Evolutionary conservation across 2,329 filamentous ascomycete genomes (phyloP).

Genomic region (Pyrenochaeta sp.): DNA sequence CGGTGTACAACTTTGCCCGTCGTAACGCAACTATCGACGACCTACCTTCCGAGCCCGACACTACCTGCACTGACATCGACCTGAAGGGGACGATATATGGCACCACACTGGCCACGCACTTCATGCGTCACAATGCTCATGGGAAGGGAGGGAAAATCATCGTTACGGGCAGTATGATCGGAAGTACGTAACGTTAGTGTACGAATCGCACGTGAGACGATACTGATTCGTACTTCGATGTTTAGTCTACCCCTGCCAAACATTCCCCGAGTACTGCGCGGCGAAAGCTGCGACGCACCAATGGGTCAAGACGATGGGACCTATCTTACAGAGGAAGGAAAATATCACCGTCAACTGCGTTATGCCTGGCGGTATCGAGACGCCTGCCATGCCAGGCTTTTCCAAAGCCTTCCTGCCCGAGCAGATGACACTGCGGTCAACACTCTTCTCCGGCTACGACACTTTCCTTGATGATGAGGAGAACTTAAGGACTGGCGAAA

Average conservation of each 20-base stretch:
- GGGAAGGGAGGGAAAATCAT: constrained; percentile 56
- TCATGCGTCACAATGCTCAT: constrained; percentile 60
- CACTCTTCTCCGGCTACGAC: constrained; percentile 56
- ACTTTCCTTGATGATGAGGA: constrained; percentile 54
- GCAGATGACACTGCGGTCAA: constrained; percentile 51
- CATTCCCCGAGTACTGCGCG: constrained; percentile 61
- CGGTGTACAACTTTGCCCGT: constrained; percentile 54
- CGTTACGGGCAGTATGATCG: constrained; percentile 55
- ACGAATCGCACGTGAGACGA: no score
- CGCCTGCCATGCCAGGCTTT: constrained; percentile 51
- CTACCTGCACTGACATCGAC: constrained; percentile 57
- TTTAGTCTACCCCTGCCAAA: constrained; percentile 52
- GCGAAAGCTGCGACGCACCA: constrained; percentile 57
- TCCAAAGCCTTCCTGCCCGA: constrained; percentile 30
- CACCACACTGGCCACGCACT: constrained; percentile 60
- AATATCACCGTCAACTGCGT: constrained; percentile 60
- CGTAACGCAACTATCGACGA: constrained; percentile 33
- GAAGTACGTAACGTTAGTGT: constrained; percentile 2
- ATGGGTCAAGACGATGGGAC: constrained; percentile 37
- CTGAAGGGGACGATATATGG: constrained; percentile 62
- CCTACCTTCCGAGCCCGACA: constrained; percentile 56
- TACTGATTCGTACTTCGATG: no score
- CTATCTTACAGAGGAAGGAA: constrained; percentile 49
- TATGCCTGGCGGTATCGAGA: constrained; percentile 58
- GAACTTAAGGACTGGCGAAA: constrained; percentile 51